Evolutionary conservation across 495 filamentous ascomycete species (phyloP), one percentile per base, ranked within the genome.

Genomic region (Usnea hakonensis): DNA sequence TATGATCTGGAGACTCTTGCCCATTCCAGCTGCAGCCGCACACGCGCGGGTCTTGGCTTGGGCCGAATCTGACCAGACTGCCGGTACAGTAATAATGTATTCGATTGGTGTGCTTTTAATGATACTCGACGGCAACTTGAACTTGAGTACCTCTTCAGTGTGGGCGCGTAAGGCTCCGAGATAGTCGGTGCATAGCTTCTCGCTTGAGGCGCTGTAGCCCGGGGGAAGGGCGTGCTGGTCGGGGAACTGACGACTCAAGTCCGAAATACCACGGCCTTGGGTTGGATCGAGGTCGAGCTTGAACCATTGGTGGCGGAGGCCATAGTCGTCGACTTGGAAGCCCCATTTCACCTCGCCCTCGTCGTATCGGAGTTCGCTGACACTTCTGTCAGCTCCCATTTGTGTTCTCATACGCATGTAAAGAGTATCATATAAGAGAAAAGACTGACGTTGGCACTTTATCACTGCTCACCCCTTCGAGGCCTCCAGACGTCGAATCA

Each of bases 51-150:
- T 89, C 16, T 80, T 81, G 60, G 83, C 81, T 72, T 90, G 90
- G 26, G 88, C 88, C n/a, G 81, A 79, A 57, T 90, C 87, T 30
- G 83, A 84, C 88, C 88, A 90, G 13, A 91, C 84, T 2, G 81
- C 81, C 0, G 82, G 82, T 2, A 83, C 81, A 2, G 81, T 83
- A 41, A 84, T 71, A 32, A 90, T 83, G 64, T 86, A 89, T 41
- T 85, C 82, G 30, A 90, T 80, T 40, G 79, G 81, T 7, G 82
- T 87, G 3, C 78, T 79, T 6, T 78, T 76, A 72, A 91, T 80
- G 63, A 87, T 83, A 5, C 81, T 80, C 64, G 82, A 76, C 52
- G 85, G 86, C 44, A 89, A 79, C 9, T 88, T 79, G 21, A 56
- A 56, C 10, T 65, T 67, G 36, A 77, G 53, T 23, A 70, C 62